Evolutionary conservation across 2,329 filamentous ascomycete genomes (phyloP).

Genomic region (Corinectria fuckeliana): DNA sequence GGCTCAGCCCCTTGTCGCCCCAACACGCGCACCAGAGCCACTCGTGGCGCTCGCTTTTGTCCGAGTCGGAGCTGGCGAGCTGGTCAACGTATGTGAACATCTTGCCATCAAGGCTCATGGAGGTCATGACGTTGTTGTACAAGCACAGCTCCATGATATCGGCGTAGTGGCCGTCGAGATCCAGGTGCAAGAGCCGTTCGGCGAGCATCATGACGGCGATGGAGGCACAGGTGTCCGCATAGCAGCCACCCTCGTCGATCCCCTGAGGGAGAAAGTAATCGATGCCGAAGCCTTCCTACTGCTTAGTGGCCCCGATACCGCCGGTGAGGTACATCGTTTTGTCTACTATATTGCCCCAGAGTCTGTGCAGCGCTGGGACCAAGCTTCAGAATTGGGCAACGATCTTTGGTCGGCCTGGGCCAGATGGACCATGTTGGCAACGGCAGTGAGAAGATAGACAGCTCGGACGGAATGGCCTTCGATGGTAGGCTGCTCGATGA

Average conservation of each 20-base stretch:
- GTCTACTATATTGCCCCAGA: constrained; percentile 67
- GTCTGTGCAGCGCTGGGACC: constrained; percentile 50
- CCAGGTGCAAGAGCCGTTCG: constrained; percentile 60
- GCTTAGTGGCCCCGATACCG: constrained; percentile 58
- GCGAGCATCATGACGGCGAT: constrained; percentile 68
- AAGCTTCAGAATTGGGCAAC: constrained; percentile 30
- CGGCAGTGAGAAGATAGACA: constrained; percentile 64
- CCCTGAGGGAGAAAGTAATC: constrained; percentile 55
- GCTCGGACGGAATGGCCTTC: constrained; percentile 67
- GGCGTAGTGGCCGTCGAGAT: constrained; percentile 58
- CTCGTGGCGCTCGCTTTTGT: constrained; percentile 56
- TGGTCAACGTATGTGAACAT: constrained; percentile 69
- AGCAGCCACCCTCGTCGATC: constrained; percentile 67
- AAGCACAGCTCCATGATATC: constrained; percentile 68
- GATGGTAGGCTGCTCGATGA: constrained; percentile 46
- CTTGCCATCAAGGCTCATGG: constrained; percentile 61
- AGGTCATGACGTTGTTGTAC: constrained; percentile 65
- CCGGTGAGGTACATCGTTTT: constrained; percentile 69
- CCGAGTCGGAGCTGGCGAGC: constrained; percentile 58
- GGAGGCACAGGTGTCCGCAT: constrained; percentile 66
- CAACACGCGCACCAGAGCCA: constrained; percentile 69
- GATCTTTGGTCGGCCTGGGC: constrained; percentile 45
- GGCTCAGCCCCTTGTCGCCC: no score
- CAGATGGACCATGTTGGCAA: constrained; percentile 56
- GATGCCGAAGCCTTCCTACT: constrained; percentile 38